phyloP scores from a whole-genome alignment of 2,329 filamentous ascomycete species.

The Colletotrichum sp. region DNA sequence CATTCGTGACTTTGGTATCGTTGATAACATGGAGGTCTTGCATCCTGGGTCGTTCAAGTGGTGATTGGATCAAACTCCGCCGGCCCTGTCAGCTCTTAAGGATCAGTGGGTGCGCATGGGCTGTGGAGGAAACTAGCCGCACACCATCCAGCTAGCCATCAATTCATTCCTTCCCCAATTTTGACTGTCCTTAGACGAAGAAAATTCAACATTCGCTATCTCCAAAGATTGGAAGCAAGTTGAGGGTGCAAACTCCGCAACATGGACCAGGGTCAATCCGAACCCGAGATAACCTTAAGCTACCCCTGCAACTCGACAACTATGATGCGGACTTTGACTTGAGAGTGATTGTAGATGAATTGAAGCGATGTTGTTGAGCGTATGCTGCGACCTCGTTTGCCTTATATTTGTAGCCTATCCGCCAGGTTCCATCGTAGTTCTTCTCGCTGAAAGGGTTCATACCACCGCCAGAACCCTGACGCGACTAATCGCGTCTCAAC shows the following conservation, averaged over 20 bases:
- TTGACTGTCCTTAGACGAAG: not conserved
- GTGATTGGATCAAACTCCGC: not conserved
- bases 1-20: not conserved
- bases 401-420: not conserved
- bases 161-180: not conserved
- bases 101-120: not conserved
- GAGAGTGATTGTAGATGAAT: not conserved
- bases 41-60: not conserved
- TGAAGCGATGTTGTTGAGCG: not conserved
- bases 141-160: not conserved
- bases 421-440: no score
- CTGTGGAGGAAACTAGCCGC: not conserved
- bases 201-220: no score
- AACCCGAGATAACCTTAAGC: not conserved
- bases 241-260: not conserved
- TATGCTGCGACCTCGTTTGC: not conserved
- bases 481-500: not conserved
- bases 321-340: not conserved
- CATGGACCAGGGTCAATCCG: not conserved
- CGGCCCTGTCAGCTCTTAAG: fast-evolving
- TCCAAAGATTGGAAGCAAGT: not conserved
- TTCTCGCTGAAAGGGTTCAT: no score
- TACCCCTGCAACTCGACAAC: not conserved
- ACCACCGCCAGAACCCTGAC: no score
- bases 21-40: not conserved